These are phyloP conservation scores for Monilinia fructigena DNA, from an alignment of 2,329 filamentous ascomycete genomes.

Conservation along the genomic window DNA sequence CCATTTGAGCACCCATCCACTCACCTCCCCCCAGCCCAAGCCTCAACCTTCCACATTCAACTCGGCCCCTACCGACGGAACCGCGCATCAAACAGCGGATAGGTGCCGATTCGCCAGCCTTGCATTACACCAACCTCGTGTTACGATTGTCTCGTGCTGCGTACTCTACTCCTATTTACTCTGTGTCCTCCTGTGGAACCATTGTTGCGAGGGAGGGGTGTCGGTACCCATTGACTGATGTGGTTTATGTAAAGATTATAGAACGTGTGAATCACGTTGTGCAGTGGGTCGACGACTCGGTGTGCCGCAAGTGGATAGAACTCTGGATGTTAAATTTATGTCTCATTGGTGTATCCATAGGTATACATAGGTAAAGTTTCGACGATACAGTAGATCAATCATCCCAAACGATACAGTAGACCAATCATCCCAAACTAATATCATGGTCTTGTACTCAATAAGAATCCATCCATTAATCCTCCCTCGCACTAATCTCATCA, in stretches of 20 bases:
- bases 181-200: too few species aligned
- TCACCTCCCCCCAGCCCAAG: too few species aligned
- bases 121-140: background rate
- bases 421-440: background rate
- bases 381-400: background rate
- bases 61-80: background rate
- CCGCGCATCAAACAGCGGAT: background rate
- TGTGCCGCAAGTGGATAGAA: background rate
- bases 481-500: conserved; percentile 6
- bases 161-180: too few species aligned
- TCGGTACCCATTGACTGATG: too few species aligned
- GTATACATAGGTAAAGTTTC: conserved; percentile 2
- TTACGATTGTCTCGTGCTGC: too few species aligned
- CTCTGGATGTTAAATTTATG: background rate
- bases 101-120: background rate
- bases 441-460: background rate
- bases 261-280: background rate
- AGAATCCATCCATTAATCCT: background rate
- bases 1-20: too few species aligned
- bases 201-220: too few species aligned
- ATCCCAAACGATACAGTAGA: background rate
- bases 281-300: background rate
- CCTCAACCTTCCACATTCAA: too few species aligned
- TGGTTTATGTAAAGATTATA: background rate
- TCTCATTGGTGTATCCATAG: background rate